A percentile compares a stretch with the other conserved stretches of the same genome.
Conservation (phyloP, 257 asterid species). For the Scutellaria barbata region DNA sequence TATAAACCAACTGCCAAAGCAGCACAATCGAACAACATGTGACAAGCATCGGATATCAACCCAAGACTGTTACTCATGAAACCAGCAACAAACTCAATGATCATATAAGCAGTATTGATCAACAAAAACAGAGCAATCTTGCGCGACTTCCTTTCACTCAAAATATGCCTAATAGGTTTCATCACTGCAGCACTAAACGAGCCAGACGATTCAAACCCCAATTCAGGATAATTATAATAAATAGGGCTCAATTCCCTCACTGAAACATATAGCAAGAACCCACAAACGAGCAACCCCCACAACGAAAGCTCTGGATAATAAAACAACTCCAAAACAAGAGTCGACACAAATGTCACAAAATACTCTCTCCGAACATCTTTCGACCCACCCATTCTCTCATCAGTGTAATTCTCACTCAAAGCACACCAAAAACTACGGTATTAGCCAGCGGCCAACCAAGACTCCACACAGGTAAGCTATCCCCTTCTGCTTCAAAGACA, state of each 20-base stretch:
- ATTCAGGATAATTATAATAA: constrained; percentile 54
- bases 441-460: constrained; percentile 90
- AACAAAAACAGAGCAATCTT: constrained; percentile 86
- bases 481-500: constrained; percentile 84
- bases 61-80: constrained; percentile 99
- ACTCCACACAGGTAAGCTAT: constrained; percentile 56
- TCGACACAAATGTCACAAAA: constrained; percentile 69
- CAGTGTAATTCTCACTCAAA: constrained; percentile 83
- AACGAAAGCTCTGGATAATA: constrained; percentile 86
- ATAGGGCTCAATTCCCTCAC: constrained; percentile 68
- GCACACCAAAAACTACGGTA: constrained; percentile 89
- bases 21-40: constrained; percentile 98
- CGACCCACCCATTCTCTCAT: constrained; percentile 59
- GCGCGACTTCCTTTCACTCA: constrained; percentile 89
- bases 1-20: constrained; percentile 94
- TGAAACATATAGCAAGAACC: constrained; percentile 75
- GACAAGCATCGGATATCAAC: constrained; percentile 97
- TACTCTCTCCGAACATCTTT: constrained; percentile 75
- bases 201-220: constrained; percentile 71
- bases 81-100: constrained; percentile 88
- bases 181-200: constrained; percentile 55
- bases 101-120: constrained; percentile 94
- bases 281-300: constrained; percentile 88
- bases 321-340: constrained; percentile 77
- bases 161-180: constrained; percentile 87